phyloP scores from a whole-genome alignment of 1,284 basidiomycete genomes.

The Kalmanozyma brasiliensis region DNA sequence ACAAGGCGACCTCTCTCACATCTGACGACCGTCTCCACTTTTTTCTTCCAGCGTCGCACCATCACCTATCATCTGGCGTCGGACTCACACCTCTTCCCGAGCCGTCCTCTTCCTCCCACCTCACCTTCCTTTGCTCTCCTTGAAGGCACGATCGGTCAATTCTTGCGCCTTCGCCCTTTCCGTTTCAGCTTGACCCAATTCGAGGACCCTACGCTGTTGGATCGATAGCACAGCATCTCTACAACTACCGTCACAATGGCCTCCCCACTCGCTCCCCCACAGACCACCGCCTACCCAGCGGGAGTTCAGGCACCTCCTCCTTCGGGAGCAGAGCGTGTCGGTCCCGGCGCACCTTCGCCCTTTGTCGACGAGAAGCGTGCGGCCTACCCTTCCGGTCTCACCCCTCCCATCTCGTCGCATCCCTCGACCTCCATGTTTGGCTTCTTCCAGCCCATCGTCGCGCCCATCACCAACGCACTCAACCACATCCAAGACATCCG shows the following conservation, averaged over 20 bases:
- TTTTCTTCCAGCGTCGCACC: not conserved
- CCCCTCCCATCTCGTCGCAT: constrained; percentile 36
- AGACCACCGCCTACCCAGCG: constrained; percentile 43
- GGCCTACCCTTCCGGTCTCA: constrained; percentile 41
- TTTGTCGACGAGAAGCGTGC: constrained; percentile 49
- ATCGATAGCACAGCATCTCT: too few species aligned
- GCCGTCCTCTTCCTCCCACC: not conserved
- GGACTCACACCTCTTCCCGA: constrained; percentile 5
- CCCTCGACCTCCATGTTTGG: constrained; percentile 49
- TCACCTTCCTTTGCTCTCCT: not conserved
- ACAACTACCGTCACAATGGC: constrained; percentile 18
- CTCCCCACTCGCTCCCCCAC: constrained; percentile 39
- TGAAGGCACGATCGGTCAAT: not conserved
- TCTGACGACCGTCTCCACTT: constrained; percentile 24
- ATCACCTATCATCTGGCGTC: constrained; percentile 10
- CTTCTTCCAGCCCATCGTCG: constrained; percentile 56
- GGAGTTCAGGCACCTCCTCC: constrained; percentile 40
- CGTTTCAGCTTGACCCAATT: constrained; percentile 1
- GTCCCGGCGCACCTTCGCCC: constrained; percentile 33
- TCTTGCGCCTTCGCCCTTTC: not conserved
- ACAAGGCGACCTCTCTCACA: too few species aligned
- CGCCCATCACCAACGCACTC: constrained; percentile 47
- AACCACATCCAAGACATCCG: constrained; percentile 51
- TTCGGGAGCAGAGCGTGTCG: constrained; percentile 44
- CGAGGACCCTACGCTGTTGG: too few species aligned